Base-by-base conservation (phyloP, 202 grass and related monocot genomes). In the Cymbopogon flexuosus region DNA sequence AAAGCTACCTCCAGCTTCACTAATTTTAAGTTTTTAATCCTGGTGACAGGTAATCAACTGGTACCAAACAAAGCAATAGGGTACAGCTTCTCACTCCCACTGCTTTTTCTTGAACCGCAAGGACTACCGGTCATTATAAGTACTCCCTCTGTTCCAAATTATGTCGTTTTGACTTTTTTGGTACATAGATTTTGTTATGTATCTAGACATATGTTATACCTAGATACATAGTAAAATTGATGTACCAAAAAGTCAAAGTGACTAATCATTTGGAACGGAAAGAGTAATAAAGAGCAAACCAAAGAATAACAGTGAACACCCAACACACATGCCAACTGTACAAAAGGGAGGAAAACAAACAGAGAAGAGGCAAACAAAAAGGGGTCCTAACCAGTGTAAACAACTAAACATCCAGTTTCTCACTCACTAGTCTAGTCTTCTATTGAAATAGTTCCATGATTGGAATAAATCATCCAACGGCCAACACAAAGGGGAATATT, bases 391-490 rank as follows among this genome's bases (percentile, higher is more conserved):
- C 9, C 57, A 60, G 22, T 12, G 0, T 27, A 60, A 60, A 27
- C 12, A 60, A 13, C 1, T 27, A 60, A 60, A 27, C 12, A 60
- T 27, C 21, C 27, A 27, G 10, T 30, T 57, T 80, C 51, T 69
- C 15, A 49, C 27, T 41, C 13, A 16, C 65, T 68, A 67, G 40
- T 80, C 27, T 81, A 74, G 49, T 69, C 22, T n/a, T 81, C 63
- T 42, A 18, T 63, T 35, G 12, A 70, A 70, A 63, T 21, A 63
- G 14, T 31, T 52, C 16, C 16, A 81, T 34, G 21, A 57, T 51
- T 35, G 13, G 27, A 74, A 74, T 36, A 74, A 57, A 57, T 51
- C 46, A 57, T 56, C 31, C 71, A 74, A 37, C 7, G 31, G 19
- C 3, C 1, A 33, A 35, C 46, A 22, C 2, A 8, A 33, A 21